Percentiles rank a stretch among this genome's conserved stretches.
phyloP scores from a whole-genome alignment of 2,329 filamentous ascomycete genomes.

The Diplocarpon rosae region DNA sequence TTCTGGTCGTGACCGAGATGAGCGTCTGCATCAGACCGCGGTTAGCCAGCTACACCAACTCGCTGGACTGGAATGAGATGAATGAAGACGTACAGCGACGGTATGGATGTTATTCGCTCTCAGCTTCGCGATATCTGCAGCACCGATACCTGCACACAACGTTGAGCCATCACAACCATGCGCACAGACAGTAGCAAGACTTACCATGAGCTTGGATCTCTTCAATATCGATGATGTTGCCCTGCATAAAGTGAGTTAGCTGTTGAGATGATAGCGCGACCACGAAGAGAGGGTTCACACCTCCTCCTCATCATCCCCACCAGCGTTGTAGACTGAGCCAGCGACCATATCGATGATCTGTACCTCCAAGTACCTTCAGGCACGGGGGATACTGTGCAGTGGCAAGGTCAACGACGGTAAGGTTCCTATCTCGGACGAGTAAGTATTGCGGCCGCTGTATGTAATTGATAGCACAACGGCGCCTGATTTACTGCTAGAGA shows the following conservation, averaged over 20 bases:
- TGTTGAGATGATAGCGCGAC: not conserved
- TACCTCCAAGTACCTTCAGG: not conserved
- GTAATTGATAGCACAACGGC: too few species aligned
- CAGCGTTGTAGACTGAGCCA: not conserved
- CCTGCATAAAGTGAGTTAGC: not conserved
- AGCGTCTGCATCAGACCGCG: slow-evolving; percentile 37
- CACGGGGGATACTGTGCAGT: not conserved
- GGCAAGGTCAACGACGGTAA: not conserved
- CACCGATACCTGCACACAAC: slow-evolving; percentile 41
- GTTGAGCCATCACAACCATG: slow-evolving; percentile 2
- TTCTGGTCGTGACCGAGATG: slow-evolving; percentile 46
- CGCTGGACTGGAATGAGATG: not conserved
- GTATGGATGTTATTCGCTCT: slow-evolving; percentile 53
- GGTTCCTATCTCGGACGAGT: too few species aligned
- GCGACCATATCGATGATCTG: not conserved
- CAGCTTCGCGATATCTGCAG: slow-evolving; percentile 53
- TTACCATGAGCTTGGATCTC: slow-evolving; percentile 52
- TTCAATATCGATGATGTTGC: slow-evolving; percentile 51
- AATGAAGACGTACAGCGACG: slow-evolving; percentile 38
- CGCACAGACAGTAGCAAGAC: not conserved
- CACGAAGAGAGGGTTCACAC: not conserved
- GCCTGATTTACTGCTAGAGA: too few species aligned
- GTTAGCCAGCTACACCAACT: not conserved
- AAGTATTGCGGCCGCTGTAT: too few species aligned
- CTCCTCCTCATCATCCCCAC: slow-evolving; percentile 4